These are phyloP conservation scores for Populus euphratica DNA, from an alignment of 345 rosid genomes.

Conservation along the genomic window DNA sequence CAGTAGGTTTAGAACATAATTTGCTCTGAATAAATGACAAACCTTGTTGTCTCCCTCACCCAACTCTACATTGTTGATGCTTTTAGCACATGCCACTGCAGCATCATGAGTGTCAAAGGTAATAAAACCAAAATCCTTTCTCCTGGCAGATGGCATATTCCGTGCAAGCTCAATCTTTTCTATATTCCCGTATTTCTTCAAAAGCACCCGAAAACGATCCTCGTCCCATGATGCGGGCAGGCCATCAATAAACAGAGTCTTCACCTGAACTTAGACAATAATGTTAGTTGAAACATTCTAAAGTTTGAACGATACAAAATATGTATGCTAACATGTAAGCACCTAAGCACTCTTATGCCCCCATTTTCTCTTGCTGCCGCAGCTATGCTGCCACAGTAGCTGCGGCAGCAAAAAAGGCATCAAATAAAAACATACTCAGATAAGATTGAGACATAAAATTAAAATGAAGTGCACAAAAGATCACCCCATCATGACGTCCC, in stretches of 20 bases:
- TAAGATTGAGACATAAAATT: neutral
- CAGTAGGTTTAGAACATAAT: neutral
- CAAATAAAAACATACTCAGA: neutral
- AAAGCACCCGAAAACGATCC: conserved; percentile 63
- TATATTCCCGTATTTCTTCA: conserved; percentile 70
- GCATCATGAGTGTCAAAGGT: conserved; percentile 90
- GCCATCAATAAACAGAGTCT: conserved; percentile 87
- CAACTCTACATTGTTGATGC: conserved; percentile 83
- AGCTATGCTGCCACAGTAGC: neutral
- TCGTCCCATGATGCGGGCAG: conserved; percentile 92
- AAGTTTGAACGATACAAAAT: neutral
- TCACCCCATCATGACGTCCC: neutral
- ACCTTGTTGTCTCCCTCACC: conserved; percentile 87
- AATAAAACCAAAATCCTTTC: conserved; percentile 97
- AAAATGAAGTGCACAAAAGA: neutral
- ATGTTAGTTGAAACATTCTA: conserved; percentile 1
- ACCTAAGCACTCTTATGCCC: neutral
- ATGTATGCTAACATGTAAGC: neutral
- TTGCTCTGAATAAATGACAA: conserved; percentile 10
- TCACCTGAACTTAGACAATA: conserved; percentile 53
- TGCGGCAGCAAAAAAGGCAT: neutral
- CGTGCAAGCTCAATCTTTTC: conserved; percentile 96
- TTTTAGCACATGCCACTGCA: conserved; percentile 85
- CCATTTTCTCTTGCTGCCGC: neutral
- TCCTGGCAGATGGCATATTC: conserved; percentile 94